Base-by-base conservation (phyloP, 2,329 filamentous ascomycete species). In the Ophioceras dolichostomum region DNA sequence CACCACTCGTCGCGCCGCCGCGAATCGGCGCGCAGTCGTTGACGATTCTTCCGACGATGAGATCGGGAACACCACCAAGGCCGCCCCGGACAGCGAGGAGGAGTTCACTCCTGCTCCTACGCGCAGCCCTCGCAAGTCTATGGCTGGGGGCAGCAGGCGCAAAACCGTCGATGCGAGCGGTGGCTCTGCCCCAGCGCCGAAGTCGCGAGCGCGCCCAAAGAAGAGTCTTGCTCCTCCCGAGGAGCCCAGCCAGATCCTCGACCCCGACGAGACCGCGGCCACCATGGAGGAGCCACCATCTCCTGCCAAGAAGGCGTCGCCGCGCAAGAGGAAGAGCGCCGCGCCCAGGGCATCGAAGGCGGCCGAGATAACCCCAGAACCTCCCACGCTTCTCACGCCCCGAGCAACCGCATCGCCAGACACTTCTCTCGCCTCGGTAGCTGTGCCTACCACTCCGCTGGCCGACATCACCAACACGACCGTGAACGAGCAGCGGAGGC, bases 21-120 rank as follows among this genome's bases (percentile, higher is more conserved):
- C 67, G 27, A 58, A 81, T 37, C 74, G 85, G 52, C 77, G 80
- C 49, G 82, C 78, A 48, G 74, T 81, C 36, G 70, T 93, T 34
- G 64, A 88, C 41, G 86, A 93, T 46, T 86, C 79, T 8, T 37
- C 36, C 2, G 85, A 89, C 30, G 85, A 93, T 41, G 83, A 86
- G 28, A 64, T 73, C 48, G 65, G 70, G 43, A 67, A 73, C 50
- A 68, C 48, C 32, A 48, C 73, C 36, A 62, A 54, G 30, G 64
- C 75, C 24, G 67, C 73, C 13, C 70, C 80, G 20, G 73, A 81
- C 4, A 68, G 63, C 35, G 82, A 83, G 45, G 81, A 88, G 35
- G 84, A 94, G 35, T 91, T 87, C 50, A 82, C 81, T 32, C 86
- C 86, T 3, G 81, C 80, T 34, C 72, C 80, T 1, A 65, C 71